Evolutionary conservation across 192 early-diverging fungal species (phyloP).

Genomic region (Piromyces sp.): DNA sequence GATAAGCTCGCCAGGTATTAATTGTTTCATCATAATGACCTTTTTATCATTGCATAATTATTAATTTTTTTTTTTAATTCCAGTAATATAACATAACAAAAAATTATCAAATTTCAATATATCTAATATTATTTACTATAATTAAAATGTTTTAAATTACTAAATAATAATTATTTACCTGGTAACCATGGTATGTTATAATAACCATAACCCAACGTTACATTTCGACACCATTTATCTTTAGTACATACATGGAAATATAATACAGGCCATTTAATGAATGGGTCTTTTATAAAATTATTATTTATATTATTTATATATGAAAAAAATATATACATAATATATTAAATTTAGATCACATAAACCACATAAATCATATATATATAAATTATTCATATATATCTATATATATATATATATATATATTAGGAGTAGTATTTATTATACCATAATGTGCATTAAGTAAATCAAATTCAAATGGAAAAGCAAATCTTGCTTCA

Average conservation of each 20-base stretch:
- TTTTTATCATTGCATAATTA: not conserved
- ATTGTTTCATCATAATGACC: constrained; percentile 9
- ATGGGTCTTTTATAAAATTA: not conserved
- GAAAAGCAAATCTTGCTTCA: not conserved
- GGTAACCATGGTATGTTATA: constrained; percentile 9
- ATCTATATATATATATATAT: too few relatives aligned
- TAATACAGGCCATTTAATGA: constrained; percentile 9
- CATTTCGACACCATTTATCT: constrained; percentile 17
- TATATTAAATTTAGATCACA: too few relatives aligned
- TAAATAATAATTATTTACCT: constrained; percentile 4
- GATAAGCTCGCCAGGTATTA: constrained; percentile 15
- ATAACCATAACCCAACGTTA: constrained; percentile 17
- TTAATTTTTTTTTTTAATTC: too few relatives aligned
- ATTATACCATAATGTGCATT: not conserved
- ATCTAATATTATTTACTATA: too few relatives aligned
- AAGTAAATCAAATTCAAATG: not conserved
- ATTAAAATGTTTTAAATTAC: too few relatives aligned
- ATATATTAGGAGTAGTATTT: too few relatives aligned
- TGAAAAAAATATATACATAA: too few relatives aligned
- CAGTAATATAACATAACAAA: too few relatives aligned
- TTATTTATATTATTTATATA: too few relatives aligned
- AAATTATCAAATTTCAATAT: too few relatives aligned
- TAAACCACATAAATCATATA: too few relatives aligned
- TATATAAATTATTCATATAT: too few relatives aligned
- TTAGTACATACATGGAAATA: constrained; percentile 15